Evolutionary conservation across 495 filamentous ascomycete species (phyloP).

Genomic region (Venustampulla echinocandica): DNA sequence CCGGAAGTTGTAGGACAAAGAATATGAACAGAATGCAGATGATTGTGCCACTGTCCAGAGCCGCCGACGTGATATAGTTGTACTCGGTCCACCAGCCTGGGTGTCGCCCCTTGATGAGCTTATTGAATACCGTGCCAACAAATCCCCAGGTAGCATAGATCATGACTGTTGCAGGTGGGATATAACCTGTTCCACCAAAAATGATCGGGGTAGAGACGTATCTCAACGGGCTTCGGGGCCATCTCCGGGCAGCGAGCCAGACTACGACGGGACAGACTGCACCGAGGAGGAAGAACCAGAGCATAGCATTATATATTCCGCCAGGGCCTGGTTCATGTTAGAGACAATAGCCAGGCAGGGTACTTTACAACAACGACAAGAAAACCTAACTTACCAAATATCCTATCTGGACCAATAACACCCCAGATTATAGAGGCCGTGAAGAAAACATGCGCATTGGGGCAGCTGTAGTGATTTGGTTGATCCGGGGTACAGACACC

Average conservation of each 20-base stretch:
- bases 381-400: constrained; percentile 39
- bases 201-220: constrained; percentile 50
- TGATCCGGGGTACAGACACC: constrained; percentile 52
- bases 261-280: constrained; percentile 45
- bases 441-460: constrained; percentile 58
- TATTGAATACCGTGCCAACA: constrained; percentile 44
- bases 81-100: constrained; percentile 55
- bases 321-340: too few relatives aligned
- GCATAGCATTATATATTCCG: constrained; percentile 53
- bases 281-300: constrained; percentile 55
- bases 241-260: constrained; percentile 44
- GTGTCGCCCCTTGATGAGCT: constrained; percentile 43
- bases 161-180: constrained; percentile 58
- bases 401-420: constrained; percentile 53
- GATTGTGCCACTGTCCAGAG: constrained; percentile 42
- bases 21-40: constrained; percentile 39
- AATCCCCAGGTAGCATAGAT: constrained; percentile 54
- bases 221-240: constrained; percentile 35
- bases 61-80: constrained; percentile 69
- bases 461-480: constrained; percentile 56
- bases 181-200: constrained; percentile 55
- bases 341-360: constrained; percentile 52
- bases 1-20: constrained; percentile 37
- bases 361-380: constrained; percentile 51
- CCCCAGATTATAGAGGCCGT: constrained; percentile 64